Base-by-base conservation (phyloP, 192 early-diverging fungal genomes). In the Gryganskiella cystojenkinii region DNA sequence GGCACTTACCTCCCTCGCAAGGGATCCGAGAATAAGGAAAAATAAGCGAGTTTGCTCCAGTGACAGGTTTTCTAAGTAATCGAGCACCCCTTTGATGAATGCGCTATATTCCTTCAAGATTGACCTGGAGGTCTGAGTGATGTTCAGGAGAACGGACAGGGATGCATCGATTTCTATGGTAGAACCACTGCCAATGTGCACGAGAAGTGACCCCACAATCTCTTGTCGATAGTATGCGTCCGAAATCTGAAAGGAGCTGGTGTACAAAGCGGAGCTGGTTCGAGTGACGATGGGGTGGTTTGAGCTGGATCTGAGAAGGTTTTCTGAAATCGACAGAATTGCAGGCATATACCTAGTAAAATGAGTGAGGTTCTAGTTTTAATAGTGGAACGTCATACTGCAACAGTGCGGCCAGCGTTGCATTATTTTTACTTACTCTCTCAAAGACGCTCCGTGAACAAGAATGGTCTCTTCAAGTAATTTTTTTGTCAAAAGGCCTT, bases 201-300 rank as follows among this genome's bases (percentile, higher is more conserved):
- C 88, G 1, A 92, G 90, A 33, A 94, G 67, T n/a, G 88, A 88
- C n/a, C 86, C 90, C 45, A 92, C 79, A 25, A 93, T 90, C 79
- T 94, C 93, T 56, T 92, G 91, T n/a, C 89, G 88, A 66, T 93
- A 85, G 61, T 90, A 91, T 37, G 83, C 79, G 45, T 90, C 90
- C 52, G 88, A 89, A 15, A 84, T 70, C 22, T 80, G 82, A 58
- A 90, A 90, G 7, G 84, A 63, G 60, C 73, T 72, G 2, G 61
- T 70, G 60, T 90, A 90, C 13, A 90, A 57, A 13, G 81, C 62
- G 24, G 75, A 82, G 24, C 87, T 83, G 4, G 74, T 69, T 24
- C 70, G 35, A 37, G 82, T 65, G 0, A 90, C 65, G 3, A 71
- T 56, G 0, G 80, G 55, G 25, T 84, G 67, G 43, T 86, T 82